These are phyloP conservation scores for Teratosphaeria gauchensis DNA, from an alignment of 2,329 filamentous ascomycete genomes.

Conservation along the genomic window DNA sequence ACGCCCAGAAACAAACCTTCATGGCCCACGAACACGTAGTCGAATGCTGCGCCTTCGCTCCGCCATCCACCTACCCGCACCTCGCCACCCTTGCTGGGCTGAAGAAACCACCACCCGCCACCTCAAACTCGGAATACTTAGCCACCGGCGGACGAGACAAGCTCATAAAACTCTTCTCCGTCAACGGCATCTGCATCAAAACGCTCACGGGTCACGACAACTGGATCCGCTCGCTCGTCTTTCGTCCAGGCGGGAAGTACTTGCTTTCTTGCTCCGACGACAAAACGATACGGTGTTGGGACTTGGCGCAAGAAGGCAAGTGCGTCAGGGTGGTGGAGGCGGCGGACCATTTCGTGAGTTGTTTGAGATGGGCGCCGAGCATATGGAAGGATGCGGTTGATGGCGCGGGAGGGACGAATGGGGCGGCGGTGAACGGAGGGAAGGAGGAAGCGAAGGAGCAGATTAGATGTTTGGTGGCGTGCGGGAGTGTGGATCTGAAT, in stretches of 20 bases:
- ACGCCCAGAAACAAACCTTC: constrained; percentile 56
- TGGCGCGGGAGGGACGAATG: constrained; percentile 4
- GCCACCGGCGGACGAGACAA: constrained; percentile 87
- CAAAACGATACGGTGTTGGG: constrained; percentile 89
- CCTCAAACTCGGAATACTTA: constrained; percentile 73
- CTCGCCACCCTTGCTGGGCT: constrained; percentile 68
- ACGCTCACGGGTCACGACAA: constrained; percentile 85
- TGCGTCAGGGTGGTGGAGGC: constrained; percentile 74
- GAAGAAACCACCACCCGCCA: constrained; percentile 68
- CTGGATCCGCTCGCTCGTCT: constrained; percentile 78
- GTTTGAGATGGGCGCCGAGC: constrained; percentile 77
- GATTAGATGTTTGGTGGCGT: constrained; percentile 78
- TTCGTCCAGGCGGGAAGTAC: constrained; percentile 88
- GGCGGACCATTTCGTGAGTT: constrained; percentile 72
- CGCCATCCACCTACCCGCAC: constrained; percentile 65
- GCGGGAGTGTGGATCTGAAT: constrained; percentile 73
- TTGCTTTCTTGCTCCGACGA: constrained; percentile 79
- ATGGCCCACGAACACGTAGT: constrained; percentile 79
- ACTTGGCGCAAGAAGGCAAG: constrained; percentile 79
- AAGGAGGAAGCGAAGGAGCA: constrained; percentile 43
- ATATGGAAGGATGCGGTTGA: constrained; percentile 49
- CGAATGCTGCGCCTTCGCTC: constrained; percentile 80
- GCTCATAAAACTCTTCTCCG: constrained; percentile 81
- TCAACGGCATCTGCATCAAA: constrained; percentile 72
- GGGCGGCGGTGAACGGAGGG: constrained; percentile 32